Evolutionary conservation across 148 eudicot genomes (phyloP), one percentile per base, ranked within the genome.

Genomic region (Selenicereus undatus): DNA sequence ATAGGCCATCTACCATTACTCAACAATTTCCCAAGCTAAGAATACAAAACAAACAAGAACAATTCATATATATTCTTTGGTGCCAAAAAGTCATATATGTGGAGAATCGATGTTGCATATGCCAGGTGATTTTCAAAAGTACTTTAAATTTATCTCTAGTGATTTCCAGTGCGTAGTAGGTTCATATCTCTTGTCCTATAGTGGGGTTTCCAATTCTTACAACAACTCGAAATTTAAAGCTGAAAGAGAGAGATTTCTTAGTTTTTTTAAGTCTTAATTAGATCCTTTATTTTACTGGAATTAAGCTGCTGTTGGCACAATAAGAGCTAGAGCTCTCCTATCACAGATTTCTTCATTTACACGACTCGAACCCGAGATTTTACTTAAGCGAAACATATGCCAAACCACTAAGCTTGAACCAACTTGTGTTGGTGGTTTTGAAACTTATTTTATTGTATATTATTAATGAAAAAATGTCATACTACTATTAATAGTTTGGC

Each of bases 21-120:
- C 32, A 43, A 78, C 84, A 73, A 0, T 72, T 71, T 72, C 24
- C 78, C 78, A 78, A 45, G 36, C 48, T 27, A 10, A 76, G 16
- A 76, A 78, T 77, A 65, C 62, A 76, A 81, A 65, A 74, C 81
- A 84, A 78, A 81, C 39, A 21, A 66, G 43, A 30, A 48, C 20
- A 65, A 24, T 42, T 52, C 17, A 71, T 32, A 13, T 42, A 36
- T 39, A 4, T 4, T 39, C 43, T 39, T 2, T 39, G 43, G 43
- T 39, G 43, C 43, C 43, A 35, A 73, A 81, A 77, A 80, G 52
- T 48, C 14, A 48, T 48, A 72, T 80, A 84, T 84, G 86, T 84
- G 86, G 86, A 84, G 79, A 84, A 84, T 84, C 86, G 86, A 81
- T 74, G 81, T 36, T 76, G 86, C 74, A 71, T 36, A 16, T 30